Evolutionary conservation across 306 rosid genomes (phyloP), one percentile per base, ranked within the genome.

Genomic region (Arachis stenosperma): DNA sequence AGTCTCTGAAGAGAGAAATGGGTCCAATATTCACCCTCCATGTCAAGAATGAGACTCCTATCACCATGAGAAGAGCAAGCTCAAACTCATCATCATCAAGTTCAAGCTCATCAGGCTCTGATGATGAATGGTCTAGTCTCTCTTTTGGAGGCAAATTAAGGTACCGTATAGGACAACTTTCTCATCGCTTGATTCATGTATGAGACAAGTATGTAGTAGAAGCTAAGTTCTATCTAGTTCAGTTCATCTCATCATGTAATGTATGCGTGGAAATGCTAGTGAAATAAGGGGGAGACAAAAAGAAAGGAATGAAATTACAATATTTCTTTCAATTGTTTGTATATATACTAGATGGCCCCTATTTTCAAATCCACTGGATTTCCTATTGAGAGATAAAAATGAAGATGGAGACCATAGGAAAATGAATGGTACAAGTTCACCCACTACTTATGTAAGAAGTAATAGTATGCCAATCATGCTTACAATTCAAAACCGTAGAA

Each of bases 1-100:
- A 90, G 68, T 79, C 87, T 2, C 72, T 90, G 86, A 86, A 84
- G 81, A 84, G 67, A 63, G 88, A 90, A 54, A 71, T 90, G 77
- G 86, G 84, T 76, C 82, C 89, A 6, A 74, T 85, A 1, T 81
- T 47, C 27, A 75, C 79, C 1, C 69, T 88, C 61, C 87, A 78
- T 63, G 80, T 88, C 56, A 79, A 70, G 75, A 88, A 73, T 10
- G 81, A 79, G 10, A 73, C 65, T 0, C 4, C 37, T 2, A 33
- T 33, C 37, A 53, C 5, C 58, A 59, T 36, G 47, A 64, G 72
- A 75, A 75, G 53, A 2, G 29, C 68, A 14, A 61, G 6, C 22
- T 63, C 84, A 3, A 22, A 22, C 27, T 78, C 73, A 33, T 33
- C 37, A 33, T 33, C 37, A 33, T 33, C 37, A 33, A 33, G 37